These are phyloP conservation scores for Auriscalpium microsporum DNA, from an alignment of 768 basidiomycete species.

Conservation along the genomic window DNA sequence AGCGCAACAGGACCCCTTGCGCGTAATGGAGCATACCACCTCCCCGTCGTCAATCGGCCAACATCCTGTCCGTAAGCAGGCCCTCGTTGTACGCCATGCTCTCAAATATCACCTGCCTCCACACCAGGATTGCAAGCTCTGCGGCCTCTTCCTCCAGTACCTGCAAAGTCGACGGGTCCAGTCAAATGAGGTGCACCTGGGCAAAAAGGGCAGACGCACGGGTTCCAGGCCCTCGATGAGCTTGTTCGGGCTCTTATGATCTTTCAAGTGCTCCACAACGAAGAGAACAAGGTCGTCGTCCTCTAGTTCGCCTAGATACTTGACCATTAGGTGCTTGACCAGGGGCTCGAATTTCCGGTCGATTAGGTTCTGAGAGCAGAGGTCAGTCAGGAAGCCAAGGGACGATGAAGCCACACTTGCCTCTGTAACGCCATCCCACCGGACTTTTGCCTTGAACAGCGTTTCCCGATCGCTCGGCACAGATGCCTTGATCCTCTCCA, in stretches of 20 bases:
- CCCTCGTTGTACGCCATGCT: slow-evolving; percentile 90
- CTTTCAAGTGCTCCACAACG: slow-evolving; percentile 85
- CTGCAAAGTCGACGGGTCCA: slow-evolving; percentile 30
- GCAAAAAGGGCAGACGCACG: slow-evolving; percentile 39
- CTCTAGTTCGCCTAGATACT: slow-evolving; percentile 85
- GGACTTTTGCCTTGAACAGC: slow-evolving; percentile 75
- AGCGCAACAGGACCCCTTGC: no score
- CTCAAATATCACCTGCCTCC: slow-evolving; percentile 93
- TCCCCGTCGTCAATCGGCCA: slow-evolving; percentile 49
- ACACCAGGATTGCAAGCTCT: slow-evolving; percentile 69
- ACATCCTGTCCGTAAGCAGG: slow-evolving; percentile 75
- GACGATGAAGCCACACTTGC: slow-evolving; percentile 35
- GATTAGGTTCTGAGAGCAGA: slow-evolving; percentile 50
- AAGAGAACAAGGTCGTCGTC: slow-evolving; percentile 94
- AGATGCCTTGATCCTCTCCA: slow-evolving; percentile 67
- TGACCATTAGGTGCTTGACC: slow-evolving; percentile 73
- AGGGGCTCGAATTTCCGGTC: slow-evolving; percentile 82
- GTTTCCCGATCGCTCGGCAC: slow-evolving; percentile 74
- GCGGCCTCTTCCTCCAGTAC: slow-evolving; percentile 88
- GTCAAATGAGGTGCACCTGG: neutral
- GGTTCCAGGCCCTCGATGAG: slow-evolving; percentile 87
- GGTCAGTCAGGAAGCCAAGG: slow-evolving; percentile 11
- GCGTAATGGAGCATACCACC: no score
- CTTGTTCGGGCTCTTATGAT: slow-evolving; percentile 78
- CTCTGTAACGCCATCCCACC: slow-evolving; percentile 88